Evolutionary conservation across 306 rosid genomes (phyloP).

Genomic region (Castanopsis chinensis): DNA sequence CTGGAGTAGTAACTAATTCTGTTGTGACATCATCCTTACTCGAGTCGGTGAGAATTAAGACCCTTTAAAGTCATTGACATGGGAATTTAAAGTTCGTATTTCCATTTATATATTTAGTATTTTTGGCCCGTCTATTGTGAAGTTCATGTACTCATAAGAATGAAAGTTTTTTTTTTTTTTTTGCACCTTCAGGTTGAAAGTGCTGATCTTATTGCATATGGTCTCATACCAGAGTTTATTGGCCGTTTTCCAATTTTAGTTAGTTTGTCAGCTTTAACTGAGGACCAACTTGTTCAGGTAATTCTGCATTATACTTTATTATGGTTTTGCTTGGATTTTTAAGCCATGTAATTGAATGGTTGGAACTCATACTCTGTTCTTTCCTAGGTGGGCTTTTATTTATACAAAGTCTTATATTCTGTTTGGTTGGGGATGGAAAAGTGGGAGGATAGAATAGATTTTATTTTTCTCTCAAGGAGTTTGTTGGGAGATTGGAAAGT

Average conservation of each 20-base stretch:
- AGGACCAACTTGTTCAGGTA: conserved; percentile 96
- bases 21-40: conserved; percentile 81
- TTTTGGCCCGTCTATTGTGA: background rate
- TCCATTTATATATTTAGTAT: background rate
- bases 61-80: conserved; percentile 13
- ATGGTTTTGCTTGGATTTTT: conserved; percentile 1
- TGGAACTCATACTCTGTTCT: background rate
- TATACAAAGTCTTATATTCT: background rate
- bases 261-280: conserved; percentile 83
- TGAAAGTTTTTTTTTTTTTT: conserved; percentile 18
- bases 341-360: background rate
- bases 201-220: conserved; percentile 91
- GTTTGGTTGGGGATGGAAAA: too few species aligned
- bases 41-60: conserved; percentile 60
- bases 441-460: too few species aligned
- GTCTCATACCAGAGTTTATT: conserved; percentile 97
- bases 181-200: conserved; percentile 81
- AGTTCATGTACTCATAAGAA: conserved; percentile 13
- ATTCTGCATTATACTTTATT: conserved; percentile 10
- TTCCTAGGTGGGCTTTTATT: background rate
- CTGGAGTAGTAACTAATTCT: conserved; percentile 55
- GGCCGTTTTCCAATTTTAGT: conserved; percentile 96
- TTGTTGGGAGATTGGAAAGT: too few species aligned
- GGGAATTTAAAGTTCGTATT: conserved; percentile 4
- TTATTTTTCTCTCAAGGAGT: too few species aligned